Base-by-base conservation (phyloP, 768 basidiomycete species). In the Galerina sulciceps region DNA sequence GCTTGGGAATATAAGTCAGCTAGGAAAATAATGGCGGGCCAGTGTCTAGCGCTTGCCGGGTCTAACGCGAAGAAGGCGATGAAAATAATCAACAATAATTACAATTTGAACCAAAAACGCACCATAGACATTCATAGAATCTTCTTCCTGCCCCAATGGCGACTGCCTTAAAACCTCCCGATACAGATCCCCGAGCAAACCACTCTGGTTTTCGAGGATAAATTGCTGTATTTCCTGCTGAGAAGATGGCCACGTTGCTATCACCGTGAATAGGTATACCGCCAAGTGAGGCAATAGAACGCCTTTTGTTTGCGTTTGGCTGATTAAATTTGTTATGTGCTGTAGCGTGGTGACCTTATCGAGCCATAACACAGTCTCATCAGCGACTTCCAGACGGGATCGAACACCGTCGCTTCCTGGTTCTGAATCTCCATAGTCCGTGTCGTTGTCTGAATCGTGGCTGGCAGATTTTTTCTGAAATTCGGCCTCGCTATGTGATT, bases 1-100 rank as follows among this genome's bases (percentile, higher is more conserved):
- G 88, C 84, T 58, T n/a, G n/a, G n/a, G n/a, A n/a, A n/a, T n/a
- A n/a, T 96, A 97, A 71, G 49, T 96, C 89, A 1, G 85, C 81
- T 6, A 96, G 82, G 54, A 97, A 82, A 8, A 98, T 75, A 0
- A 99, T 73, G 2, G 90, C 79, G 0, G 88, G 81, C 86, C 91
- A 94, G 10, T 76, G 71, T 0, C 71, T 22, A 0, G 74, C 75
- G 53, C 83, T 74, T 1, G 75, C 68, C 0, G 80, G 71, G 58
- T 87, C 87, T 82, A 8, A 46, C 2, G 40, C 6, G 18, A 18
- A 17, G 13, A 18, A 43, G 5, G 23, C 44, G 60, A n/a, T 22
- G 47, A 49, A 37, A 45, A 20, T 50, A 31, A 36, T 13, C 35
- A 40, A 49, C 10, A 50, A 38, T 1, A 11, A 49, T 35, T 22